These are phyloP conservation scores for Termitomyces sp. DNA, from an alignment of 768 basidiomycete species.

Conservation along the genomic window DNA sequence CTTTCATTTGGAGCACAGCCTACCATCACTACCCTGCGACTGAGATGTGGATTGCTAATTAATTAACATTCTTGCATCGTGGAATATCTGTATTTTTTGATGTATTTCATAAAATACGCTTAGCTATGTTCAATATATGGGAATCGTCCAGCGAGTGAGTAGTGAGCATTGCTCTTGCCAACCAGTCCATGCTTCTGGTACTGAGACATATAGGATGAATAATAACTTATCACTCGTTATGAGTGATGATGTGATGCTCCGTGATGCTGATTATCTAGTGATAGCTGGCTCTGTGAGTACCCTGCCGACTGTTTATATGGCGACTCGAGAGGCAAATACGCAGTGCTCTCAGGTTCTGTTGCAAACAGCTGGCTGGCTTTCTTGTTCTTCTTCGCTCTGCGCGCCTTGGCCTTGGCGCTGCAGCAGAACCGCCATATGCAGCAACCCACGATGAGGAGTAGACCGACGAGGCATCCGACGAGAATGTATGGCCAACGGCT, in stretches of 20 bases:
- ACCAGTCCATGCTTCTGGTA: slow-evolving; percentile 1
- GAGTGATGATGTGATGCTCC: slow-evolving; percentile 1
- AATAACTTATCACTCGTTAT: neutral
- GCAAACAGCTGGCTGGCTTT: slow-evolving; percentile 14
- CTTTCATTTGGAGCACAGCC: neutral
- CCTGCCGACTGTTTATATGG: slow-evolving; percentile 2
- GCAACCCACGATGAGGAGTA: slow-evolving; percentile 38
- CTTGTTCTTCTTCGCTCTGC: slow-evolving; percentile 19
- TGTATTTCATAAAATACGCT: slow-evolving; percentile 2
- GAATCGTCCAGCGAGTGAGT: slow-evolving; percentile 14
- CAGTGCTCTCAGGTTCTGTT: slow-evolving; percentile 19
- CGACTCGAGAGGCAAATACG: slow-evolving; percentile 25
- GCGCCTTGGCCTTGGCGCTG: slow-evolving; percentile 15
- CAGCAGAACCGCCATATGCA: slow-evolving; percentile 62
- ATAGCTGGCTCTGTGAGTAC: slow-evolving; percentile 11
- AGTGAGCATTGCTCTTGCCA: neutral
- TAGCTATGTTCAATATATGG: slow-evolving; percentile 5
- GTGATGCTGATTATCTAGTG: slow-evolving; percentile 1
- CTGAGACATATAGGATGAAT: neutral
- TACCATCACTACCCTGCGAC: neutral
- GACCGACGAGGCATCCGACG: slow-evolving; percentile 47
- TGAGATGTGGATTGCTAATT: neutral
- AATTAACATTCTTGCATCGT: neutral
- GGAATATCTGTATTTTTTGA: neutral
- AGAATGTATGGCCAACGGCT: slow-evolving; percentile 75